Percentiles rank a stretch among this genome's conserved stretches.
Conservation (phyloP, 768 basidiomycete genomes). For the Chalciporus chontae region DNA sequence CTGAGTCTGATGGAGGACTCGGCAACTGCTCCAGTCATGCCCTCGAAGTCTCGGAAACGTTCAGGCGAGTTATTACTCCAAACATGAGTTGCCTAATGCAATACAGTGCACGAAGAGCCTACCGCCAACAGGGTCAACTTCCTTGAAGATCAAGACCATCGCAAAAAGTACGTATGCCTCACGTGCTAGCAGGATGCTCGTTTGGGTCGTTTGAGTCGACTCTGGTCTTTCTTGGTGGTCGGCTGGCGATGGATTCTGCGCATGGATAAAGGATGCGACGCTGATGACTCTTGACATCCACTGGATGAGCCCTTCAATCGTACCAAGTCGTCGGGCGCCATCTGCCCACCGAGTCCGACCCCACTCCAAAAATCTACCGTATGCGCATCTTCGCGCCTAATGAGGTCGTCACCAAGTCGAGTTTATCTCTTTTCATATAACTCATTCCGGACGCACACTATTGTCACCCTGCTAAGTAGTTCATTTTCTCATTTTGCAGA, state of each 20-base stretch:
- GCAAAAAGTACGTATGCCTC: slow-evolving; percentile 28
- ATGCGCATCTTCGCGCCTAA: slow-evolving; percentile 99
- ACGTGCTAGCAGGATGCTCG: neutral
- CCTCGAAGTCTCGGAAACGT: too few relatives aligned
- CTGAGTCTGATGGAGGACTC: too few relatives aligned
- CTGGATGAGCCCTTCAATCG: slow-evolving; percentile 83
- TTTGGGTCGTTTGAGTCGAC: neutral
- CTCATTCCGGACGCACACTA: slow-evolving; percentile 37
- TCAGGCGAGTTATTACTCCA: too few relatives aligned
- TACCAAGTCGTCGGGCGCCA: slow-evolving; percentile 98
- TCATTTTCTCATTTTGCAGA: slow-evolving; percentile 21
- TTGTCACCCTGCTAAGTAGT: slow-evolving; percentile 34
- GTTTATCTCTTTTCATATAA: slow-evolving; percentile 1
- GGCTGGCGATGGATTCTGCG: slow-evolving; percentile 32
- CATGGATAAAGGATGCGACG: slow-evolving; percentile 14
- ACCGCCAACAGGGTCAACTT: slow-evolving; percentile 27
- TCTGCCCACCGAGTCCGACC: slow-evolving; percentile 89
- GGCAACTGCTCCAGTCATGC: too few relatives aligned
- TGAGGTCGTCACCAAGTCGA: slow-evolving; percentile 92
- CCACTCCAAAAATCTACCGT: slow-evolving; percentile 96
- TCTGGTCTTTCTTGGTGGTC: neutral
- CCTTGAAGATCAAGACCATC: slow-evolving; percentile 20
- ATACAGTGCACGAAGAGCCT: slow-evolving; percentile 12
- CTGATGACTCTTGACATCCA: slow-evolving; percentile 13
- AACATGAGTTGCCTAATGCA: slow-evolving; percentile 1